A percentile compares a stretch with the other conserved stretches of the same genome.
Conservation (phyloP, 1,139 yeast species). For the Saccharomyces pastorianus region DNA sequence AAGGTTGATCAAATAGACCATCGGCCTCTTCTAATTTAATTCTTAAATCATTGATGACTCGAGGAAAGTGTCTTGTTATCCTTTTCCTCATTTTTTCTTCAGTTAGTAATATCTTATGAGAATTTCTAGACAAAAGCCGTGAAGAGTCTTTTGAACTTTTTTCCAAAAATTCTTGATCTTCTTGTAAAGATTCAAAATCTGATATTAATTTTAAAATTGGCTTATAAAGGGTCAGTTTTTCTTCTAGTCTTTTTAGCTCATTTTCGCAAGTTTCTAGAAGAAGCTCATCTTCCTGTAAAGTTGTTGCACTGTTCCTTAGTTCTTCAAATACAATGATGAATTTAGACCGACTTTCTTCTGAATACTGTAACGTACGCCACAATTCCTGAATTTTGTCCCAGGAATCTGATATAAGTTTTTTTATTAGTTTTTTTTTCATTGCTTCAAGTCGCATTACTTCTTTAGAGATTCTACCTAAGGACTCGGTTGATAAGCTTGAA, state of each 20-base stretch:
- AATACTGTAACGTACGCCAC: slow-evolving; percentile 58
- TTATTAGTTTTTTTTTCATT: slow-evolving; percentile 56
- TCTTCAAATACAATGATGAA: slow-evolving; percentile 32
- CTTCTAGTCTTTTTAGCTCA: slow-evolving; percentile 47
- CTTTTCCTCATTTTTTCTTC: slow-evolving; percentile 73
- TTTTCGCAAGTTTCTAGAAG: slow-evolving; percentile 52
- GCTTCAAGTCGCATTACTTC: slow-evolving; percentile 53
- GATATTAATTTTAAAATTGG: slow-evolving; percentile 50
- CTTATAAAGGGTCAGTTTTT: slow-evolving; percentile 43
- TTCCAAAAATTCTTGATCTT: slow-evolving; percentile 55
- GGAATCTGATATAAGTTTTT: slow-evolving; percentile 57
- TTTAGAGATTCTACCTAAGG: slow-evolving; percentile 32
- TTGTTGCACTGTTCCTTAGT: slow-evolving; percentile 29
- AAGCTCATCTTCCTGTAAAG: slow-evolving; percentile 42
- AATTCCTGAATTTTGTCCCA: slow-evolving; percentile 48
- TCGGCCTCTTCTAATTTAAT: slow-evolving; percentile 44
- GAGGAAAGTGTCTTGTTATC: slow-evolving; percentile 60
- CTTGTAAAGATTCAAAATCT: slow-evolving; percentile 46
- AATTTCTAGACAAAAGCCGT: slow-evolving; percentile 64
- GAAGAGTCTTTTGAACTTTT: slow-evolving; percentile 76
- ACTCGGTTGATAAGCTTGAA: slow-evolving; percentile 24
- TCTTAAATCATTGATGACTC: slow-evolving; percentile 46
- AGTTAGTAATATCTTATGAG: slow-evolving; percentile 67
- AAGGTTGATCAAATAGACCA: slow-evolving; percentile 32
- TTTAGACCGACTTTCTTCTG: slow-evolving; percentile 38